These are phyloP conservation scores for Agastache rugosa DNA, from an alignment of 257 asterid species.

Conservation along the genomic window DNA sequence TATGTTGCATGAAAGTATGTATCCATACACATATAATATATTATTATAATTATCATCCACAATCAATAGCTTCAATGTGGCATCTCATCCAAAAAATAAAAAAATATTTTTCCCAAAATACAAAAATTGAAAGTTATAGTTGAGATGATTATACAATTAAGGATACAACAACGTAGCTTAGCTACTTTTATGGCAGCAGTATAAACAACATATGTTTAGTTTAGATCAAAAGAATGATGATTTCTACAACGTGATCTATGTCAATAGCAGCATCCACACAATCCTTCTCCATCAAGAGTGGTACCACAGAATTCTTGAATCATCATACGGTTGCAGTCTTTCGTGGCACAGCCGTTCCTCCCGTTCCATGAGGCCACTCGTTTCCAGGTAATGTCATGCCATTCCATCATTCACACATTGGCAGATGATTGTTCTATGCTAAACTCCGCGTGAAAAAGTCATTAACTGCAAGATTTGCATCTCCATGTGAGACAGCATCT, in stretches of 20 bases:
- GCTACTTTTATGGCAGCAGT: slow-evolving; percentile 1
- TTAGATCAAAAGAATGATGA: slow-evolving; percentile 37
- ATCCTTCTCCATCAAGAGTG: slow-evolving; percentile 21
- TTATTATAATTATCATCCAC: background rate
- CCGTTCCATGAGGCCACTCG: background rate
- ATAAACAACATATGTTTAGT: background rate
- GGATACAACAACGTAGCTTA: slow-evolving; percentile 30
- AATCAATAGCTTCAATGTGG: background rate
- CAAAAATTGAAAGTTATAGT: background rate
- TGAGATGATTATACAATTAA: slow-evolving; percentile 24
- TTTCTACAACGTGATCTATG: slow-evolving; percentile 29
- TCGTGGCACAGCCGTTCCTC: background rate
- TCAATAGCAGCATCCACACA: slow-evolving; percentile 26
- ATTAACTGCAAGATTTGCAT: slow-evolving; percentile 86
- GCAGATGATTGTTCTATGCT: slow-evolving; percentile 34
- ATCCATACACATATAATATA: background rate
- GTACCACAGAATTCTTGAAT: background rate
- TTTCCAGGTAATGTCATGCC: no score
- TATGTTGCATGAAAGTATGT: background rate
- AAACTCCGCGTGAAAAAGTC: slow-evolving; percentile 82
- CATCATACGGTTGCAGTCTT: background rate
- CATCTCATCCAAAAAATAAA: background rate
- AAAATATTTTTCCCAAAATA: background rate
- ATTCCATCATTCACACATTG: background rate
- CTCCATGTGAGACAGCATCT: slow-evolving; percentile 97